A percentile compares a stretch with the other conserved stretches of the same genome.
phyloP scores from a whole-genome alignment of 1,139 yeast genomes.

The Komagataea norvegica region DNA sequence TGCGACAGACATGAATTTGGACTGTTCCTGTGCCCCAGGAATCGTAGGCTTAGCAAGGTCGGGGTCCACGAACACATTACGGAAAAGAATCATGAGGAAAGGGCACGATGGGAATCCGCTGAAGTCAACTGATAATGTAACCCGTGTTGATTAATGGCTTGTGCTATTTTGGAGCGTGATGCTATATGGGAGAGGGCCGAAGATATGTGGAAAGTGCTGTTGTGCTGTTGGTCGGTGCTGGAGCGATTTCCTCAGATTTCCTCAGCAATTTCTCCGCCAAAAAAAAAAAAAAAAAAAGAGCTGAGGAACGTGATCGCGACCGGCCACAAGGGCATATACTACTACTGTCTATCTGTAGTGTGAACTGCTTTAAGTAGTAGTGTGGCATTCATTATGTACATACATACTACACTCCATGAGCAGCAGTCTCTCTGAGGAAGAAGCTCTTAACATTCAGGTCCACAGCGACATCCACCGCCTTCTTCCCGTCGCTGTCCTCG shows the following conservation, averaged over 20 bases:
- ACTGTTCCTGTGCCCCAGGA: constrained; percentile 28
- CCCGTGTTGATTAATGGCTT: no score
- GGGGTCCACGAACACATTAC: constrained; percentile 20
- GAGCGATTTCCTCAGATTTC: background rate
- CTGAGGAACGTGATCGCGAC: no score
- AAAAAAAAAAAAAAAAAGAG: no score
- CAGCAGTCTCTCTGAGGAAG: constrained; percentile 5
- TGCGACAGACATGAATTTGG: constrained; percentile 54
- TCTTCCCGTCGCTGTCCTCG: constrained; percentile 48
- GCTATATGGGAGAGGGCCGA: no score
- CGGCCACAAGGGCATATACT: no score
- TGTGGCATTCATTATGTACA: no score
- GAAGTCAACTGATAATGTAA: no score
- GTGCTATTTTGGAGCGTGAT: no score
- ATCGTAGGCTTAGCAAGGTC: constrained; percentile 7
- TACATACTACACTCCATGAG: no score
- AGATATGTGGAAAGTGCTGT: background rate
- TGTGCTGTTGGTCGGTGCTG: background rate
- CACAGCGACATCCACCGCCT: constrained; percentile 57
- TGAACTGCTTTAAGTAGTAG: no score
- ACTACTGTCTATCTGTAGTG: no score
- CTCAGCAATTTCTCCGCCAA: background rate
- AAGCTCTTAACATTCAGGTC: constrained; percentile 46
- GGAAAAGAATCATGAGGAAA: constrained; percentile 12
- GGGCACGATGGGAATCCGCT: background rate